Evolutionary conservation across 306 rosid genomes (phyloP).

Genomic region (Prunus davidiana): DNA sequence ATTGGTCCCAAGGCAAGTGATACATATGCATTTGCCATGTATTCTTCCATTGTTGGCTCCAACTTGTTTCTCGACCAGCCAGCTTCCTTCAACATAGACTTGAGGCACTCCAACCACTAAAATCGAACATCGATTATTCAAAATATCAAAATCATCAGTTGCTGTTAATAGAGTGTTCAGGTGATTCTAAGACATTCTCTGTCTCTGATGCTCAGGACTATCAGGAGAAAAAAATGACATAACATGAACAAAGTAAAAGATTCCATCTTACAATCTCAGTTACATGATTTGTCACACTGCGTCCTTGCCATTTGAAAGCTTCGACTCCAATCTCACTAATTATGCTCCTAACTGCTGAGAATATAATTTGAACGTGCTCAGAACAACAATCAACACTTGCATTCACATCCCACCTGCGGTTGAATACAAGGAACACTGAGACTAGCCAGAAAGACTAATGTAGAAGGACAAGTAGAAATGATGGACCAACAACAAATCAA

Average conservation of each 20-base stretch:
- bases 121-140: conserved; percentile 9
- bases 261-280: conserved; percentile 57
- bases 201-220: no score
- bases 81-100: conserved; percentile 69
- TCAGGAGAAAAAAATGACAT: conserved; percentile 17
- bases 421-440: conserved; percentile 6
- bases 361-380: conserved; percentile 66
- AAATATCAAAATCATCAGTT: no score
- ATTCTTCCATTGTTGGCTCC: conserved; percentile 62
- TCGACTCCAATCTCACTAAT: conserved; percentile 60
- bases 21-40: conserved; percentile 58
- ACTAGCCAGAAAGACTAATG: not conserved
- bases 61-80: conserved; percentile 51
- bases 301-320: conserved; percentile 54
- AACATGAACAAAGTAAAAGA: conserved; percentile 16
- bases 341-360: conserved; percentile 53
- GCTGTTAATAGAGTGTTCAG: not conserved
- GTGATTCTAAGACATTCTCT: no score
- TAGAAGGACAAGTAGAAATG: no score
- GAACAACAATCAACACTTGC: conserved; percentile 48
- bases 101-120: conserved; percentile 72
- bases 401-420: conserved; percentile 79
- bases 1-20: conserved; percentile 75
- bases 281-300: conserved; percentile 44
- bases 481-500: not conserved